These are phyloP conservation scores for Physcia stellaris DNA, from an alignment of 495 filamentous ascomycete species.

Conservation along the genomic window DNA sequence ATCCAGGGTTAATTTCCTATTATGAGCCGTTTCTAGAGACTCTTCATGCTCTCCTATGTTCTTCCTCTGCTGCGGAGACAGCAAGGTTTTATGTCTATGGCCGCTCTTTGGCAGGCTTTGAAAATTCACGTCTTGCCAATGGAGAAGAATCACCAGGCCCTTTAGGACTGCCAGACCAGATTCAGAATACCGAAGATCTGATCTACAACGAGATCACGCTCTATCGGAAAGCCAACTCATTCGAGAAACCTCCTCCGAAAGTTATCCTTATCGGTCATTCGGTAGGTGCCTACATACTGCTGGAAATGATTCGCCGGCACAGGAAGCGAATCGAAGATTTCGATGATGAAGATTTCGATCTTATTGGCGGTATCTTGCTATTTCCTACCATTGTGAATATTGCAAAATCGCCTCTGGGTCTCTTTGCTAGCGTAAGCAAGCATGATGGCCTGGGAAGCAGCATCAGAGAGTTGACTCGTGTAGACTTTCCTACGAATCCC, in stretches of 20 bases:
- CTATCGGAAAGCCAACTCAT: not conserved
- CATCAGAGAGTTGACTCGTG: not conserved
- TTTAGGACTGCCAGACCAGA: slow-evolving; percentile 48
- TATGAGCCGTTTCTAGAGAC: slow-evolving; percentile 59
- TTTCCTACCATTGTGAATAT: slow-evolving; percentile 73
- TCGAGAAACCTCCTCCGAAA: slow-evolving; percentile 18
- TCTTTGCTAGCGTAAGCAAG: slow-evolving; percentile 34
- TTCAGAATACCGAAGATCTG: slow-evolving; percentile 28
- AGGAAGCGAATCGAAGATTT: slow-evolving; percentile 15
- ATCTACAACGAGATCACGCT: slow-evolving; percentile 15
- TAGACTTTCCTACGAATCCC: slow-evolving; percentile 27
- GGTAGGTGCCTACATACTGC: slow-evolving; percentile 63
- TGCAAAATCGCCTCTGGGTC: slow-evolving; percentile 48
- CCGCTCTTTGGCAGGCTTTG: slow-evolving; percentile 61
- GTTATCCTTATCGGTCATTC: slow-evolving; percentile 76
- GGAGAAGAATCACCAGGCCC: slow-evolving; percentile 18
- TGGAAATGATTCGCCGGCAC: slow-evolving; percentile 53
- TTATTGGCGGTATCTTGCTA: slow-evolving; percentile 50
- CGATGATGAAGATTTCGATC: slow-evolving; percentile 24
- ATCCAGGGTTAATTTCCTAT: slow-evolving; percentile 74
- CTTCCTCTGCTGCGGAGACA: slow-evolving; percentile 15
- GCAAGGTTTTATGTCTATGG: slow-evolving; percentile 47
- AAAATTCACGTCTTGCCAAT: slow-evolving; percentile 28
- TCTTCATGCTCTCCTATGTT: slow-evolving; percentile 22
- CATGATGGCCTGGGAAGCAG: not conserved